phyloP scores from a whole-genome alignment of 352 stramenopile species.

The Phytopythium aichiense region DNA sequence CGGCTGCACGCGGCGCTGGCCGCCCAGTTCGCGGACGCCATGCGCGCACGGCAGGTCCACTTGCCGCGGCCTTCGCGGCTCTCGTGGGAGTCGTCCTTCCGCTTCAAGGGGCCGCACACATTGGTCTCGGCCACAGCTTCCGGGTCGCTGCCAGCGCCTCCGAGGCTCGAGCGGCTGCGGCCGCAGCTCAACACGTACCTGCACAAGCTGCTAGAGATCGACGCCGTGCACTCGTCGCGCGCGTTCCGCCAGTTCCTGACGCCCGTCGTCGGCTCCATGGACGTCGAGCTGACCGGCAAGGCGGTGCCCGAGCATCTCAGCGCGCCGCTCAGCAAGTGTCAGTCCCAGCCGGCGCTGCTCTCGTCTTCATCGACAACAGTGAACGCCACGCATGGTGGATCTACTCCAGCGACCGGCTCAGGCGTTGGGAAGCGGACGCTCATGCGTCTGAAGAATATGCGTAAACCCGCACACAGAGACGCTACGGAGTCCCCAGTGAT shows the following conservation, averaged over 20 bases:
- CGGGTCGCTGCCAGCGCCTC: slow-evolving; percentile 2
- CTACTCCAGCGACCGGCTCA: too few species aligned
- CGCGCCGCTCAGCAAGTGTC: background rate
- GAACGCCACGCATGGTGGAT: background rate
- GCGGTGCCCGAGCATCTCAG: background rate
- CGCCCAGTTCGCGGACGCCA: slow-evolving; percentile 12
- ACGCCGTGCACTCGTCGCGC: slow-evolving; percentile 33
- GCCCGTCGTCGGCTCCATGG: slow-evolving; percentile 26
- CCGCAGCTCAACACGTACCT: slow-evolving; percentile 57
- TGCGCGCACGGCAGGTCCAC: slow-evolving; percentile 36
- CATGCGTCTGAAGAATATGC: background rate
- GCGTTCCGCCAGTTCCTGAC: slow-evolving; percentile 46
- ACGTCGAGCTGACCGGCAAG: slow-evolving; percentile 21
- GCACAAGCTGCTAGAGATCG: slow-evolving; percentile 56
- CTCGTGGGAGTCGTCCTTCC: slow-evolving; percentile 26
- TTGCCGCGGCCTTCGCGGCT: slow-evolving; percentile 37
- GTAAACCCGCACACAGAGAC: background rate
- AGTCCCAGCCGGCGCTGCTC: slow-evolving; percentile 5
- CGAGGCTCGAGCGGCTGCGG: slow-evolving; percentile 30
- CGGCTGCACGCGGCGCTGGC: slow-evolving; percentile 35
- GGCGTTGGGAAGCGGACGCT: background rate
- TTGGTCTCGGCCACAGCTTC: too few species aligned
- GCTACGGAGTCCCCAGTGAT: background rate
- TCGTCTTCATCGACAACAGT: background rate
- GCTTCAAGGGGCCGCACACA: background rate